Evolutionary conservation across 305 asterid genomes (phyloP).

Genomic region (Nicotiana rustica): DNA sequence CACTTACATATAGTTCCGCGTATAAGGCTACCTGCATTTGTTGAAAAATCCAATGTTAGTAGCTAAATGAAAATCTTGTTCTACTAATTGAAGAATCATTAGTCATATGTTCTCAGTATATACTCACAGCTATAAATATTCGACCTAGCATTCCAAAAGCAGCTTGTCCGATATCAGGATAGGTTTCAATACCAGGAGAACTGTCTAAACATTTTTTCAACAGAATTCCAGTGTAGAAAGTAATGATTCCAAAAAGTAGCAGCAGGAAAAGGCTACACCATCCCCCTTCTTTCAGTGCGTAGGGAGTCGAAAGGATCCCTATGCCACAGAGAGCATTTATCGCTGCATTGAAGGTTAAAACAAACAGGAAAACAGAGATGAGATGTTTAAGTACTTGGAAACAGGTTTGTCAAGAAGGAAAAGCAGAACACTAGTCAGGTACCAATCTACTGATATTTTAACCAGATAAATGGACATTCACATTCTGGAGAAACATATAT

Average conservation of each 20-base stretch:
- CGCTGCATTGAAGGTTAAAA: slow-evolving; percentile 59
- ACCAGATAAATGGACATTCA: neutral
- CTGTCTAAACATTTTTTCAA: slow-evolving; percentile 84
- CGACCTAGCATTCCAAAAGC: slow-evolving; percentile 84
- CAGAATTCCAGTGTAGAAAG: slow-evolving; percentile 81
- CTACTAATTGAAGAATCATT: neutral
- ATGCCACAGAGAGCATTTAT: slow-evolving; percentile 85
- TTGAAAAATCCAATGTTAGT: slow-evolving; percentile 39
- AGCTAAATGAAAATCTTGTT: neutral
- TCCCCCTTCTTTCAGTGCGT: slow-evolving; percentile 91
- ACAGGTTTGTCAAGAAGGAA: neutral
- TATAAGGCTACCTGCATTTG: slow-evolving; percentile 78
- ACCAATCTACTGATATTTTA: slow-evolving; percentile 18
- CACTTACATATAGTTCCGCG: slow-evolving; percentile 83
- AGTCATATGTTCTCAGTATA: neutral
- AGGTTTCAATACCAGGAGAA: slow-evolving; percentile 74
- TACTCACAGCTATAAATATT: slow-evolving; percentile 82
- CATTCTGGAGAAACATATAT: neutral
- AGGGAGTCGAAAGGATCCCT: slow-evolving; percentile 90
- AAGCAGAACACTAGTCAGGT: too few relatives aligned
- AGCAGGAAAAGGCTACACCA: slow-evolving; percentile 79
- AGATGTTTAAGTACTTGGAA: neutral
- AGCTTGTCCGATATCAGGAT: slow-evolving; percentile 96
- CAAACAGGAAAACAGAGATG: neutral
- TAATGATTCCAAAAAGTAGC: slow-evolving; percentile 65